Evolutionary conservation across 139 green algal genomes (phyloP).

Genomic region (Chlorella sorokiniana): DNA sequence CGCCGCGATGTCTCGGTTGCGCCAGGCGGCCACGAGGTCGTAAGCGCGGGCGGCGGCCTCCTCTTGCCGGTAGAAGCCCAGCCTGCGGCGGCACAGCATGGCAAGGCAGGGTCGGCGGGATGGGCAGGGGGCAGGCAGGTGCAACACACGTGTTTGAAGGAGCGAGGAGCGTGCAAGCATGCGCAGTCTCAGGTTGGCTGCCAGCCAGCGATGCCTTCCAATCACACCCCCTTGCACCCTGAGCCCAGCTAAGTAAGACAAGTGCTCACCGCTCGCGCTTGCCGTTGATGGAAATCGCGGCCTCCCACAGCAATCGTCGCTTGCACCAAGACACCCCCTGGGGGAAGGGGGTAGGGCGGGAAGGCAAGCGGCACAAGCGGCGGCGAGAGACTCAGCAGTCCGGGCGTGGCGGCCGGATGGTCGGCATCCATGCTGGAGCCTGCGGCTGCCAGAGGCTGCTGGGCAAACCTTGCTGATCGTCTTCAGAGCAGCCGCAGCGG

Average conservation of each 20-base stretch:
- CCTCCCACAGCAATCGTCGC: conserved; percentile 20
- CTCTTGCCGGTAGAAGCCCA: conserved; percentile 18
- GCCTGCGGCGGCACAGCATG: not conserved
- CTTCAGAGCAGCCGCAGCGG: too few relatives aligned
- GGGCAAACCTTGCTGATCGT: not conserved
- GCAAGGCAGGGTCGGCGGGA: not conserved
- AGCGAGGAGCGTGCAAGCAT: not conserved
- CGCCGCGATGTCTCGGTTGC: not conserved
- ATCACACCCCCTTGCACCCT: not conserved
- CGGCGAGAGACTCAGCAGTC: not conserved
- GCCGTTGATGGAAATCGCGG: conserved; percentile 18
- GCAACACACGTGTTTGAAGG: not conserved
- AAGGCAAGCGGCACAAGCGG: not conserved
- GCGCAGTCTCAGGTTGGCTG: too few relatives aligned
- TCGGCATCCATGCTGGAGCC: too few relatives aligned
- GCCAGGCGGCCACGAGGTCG: conserved; percentile 7
- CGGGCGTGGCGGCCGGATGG: not conserved
- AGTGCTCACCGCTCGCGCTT: conserved; percentile 17
- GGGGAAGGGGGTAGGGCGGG: not conserved
- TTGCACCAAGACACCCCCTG: conserved; percentile 29
- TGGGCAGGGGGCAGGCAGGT: not conserved
- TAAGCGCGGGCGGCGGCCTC: conserved; percentile 11
- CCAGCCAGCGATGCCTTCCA: too few relatives aligned
- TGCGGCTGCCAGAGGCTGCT: not conserved
- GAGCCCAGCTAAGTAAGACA: not conserved